These are phyloP conservation scores for Neocallimastix lanati DNA, from an alignment of 192 early-diverging fungal species.

Conservation along the genomic window DNA sequence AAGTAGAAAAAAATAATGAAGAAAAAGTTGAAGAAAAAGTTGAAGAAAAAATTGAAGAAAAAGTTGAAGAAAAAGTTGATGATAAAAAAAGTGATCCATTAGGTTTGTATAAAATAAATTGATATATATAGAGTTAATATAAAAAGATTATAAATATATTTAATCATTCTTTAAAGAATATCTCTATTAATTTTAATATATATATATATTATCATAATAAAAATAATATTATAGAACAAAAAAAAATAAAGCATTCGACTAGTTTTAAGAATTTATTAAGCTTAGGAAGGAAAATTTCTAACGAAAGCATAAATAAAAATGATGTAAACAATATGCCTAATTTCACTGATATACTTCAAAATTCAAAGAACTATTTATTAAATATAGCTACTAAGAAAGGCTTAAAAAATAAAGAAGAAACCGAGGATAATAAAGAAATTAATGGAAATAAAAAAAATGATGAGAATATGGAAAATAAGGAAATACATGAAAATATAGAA, in stretches of 20 bases:
- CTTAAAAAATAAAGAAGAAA: not conserved
- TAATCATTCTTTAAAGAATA: too few relatives aligned
- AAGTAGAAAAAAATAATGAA: not conserved
- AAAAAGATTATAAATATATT: too few relatives aligned
- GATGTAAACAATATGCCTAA: not conserved
- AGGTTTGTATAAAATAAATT: too few relatives aligned
- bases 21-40: not conserved
- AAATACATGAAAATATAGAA: not conserved
- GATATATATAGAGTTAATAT: too few relatives aligned
- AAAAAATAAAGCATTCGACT: not conserved
- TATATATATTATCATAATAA: too few relatives aligned
- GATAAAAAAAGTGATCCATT: too few relatives aligned
- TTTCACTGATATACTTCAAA: not conserved
- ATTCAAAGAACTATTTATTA: not conserved
- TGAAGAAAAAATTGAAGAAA: not conserved
- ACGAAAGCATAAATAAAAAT: not conserved
- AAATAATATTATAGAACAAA: too few relatives aligned
- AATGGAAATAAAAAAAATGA: not conserved
- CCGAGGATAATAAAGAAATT: not conserved
- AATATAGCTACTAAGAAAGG: not conserved
- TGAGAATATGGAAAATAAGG: not conserved
- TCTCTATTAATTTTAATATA: too few relatives aligned
- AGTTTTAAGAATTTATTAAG: not conserved
- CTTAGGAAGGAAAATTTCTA: not conserved
- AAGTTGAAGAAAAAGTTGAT: too few relatives aligned